Evolutionary conservation across 352 stramenopile species (phyloP).

Genomic region (Globisporangium camurandrum): DNA sequence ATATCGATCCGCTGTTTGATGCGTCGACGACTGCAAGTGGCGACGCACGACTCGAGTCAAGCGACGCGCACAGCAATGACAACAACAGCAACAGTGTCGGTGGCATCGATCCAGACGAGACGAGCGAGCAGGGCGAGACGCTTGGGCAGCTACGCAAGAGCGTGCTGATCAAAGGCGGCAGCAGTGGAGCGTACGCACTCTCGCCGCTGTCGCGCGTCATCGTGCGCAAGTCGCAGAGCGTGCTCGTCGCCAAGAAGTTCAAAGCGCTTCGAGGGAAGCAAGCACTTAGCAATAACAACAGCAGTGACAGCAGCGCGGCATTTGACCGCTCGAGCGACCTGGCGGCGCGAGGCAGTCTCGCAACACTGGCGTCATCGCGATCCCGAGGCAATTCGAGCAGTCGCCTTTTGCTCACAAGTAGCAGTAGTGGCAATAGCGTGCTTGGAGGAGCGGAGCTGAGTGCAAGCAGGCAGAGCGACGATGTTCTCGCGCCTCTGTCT

Average conservation of each 20-base stretch:
- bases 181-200: constrained; percentile 13
- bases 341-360: not conserved
- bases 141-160: constrained; percentile 15
- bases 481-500: not conserved
- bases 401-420: constrained; percentile 1
- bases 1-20: constrained; percentile 2
- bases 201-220: constrained; percentile 39
- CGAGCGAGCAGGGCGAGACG: constrained; percentile 9
- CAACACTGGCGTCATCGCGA: too few relatives aligned
- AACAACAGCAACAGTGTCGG: not conserved
- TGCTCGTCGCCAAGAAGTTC: constrained; percentile 35
- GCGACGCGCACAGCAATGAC: not conserved
- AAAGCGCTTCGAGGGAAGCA: constrained; percentile 22
- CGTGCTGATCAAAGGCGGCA: constrained; percentile 10
- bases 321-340: not conserved
- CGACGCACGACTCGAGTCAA: constrained; percentile 1
- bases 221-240: constrained; percentile 31
- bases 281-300: constrained; percentile 1
- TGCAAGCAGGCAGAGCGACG: not conserved
- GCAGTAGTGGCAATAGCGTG: constrained; percentile 6
- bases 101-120: constrained; percentile 3
- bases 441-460: not conserved
- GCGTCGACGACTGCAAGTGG: not conserved
- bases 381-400: not conserved
- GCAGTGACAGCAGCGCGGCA: not conserved